These are phyloP conservation scores for Dunaliella primolecta DNA, from an alignment of 139 green algal species.

Conservation along the genomic window DNA sequence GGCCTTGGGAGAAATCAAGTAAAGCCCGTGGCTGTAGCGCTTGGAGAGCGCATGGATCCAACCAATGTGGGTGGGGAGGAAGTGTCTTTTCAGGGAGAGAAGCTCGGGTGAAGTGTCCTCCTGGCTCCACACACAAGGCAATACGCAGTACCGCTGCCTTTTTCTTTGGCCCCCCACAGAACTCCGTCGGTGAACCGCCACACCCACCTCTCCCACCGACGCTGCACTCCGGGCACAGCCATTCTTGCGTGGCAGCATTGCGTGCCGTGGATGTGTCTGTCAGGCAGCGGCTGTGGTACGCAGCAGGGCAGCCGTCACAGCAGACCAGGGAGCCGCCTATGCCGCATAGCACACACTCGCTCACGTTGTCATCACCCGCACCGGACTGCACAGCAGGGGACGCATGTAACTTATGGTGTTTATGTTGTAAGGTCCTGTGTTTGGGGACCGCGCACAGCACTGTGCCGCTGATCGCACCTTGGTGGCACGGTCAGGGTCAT, in stretches of 20 bases:
- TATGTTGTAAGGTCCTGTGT: too few relatives aligned
- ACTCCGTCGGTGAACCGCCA: too few relatives aligned
- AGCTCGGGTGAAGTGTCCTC: too few relatives aligned
- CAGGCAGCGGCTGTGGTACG: constrained; percentile 84
- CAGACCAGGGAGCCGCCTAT: constrained; percentile 80
- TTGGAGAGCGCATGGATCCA: too few relatives aligned
- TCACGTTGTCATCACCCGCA: constrained; percentile 45
- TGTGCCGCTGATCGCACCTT: too few relatives aligned
- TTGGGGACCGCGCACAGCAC: too few relatives aligned
- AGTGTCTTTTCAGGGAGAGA: too few relatives aligned
- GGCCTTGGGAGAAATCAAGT: too few relatives aligned
- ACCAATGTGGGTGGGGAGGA: too few relatives aligned
- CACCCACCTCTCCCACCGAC: constrained; percentile 56
- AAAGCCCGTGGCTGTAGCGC: too few relatives aligned
- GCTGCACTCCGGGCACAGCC: constrained; percentile 69
- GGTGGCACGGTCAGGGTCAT: too few relatives aligned
- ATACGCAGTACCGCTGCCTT: not conserved
- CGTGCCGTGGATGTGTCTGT: constrained; percentile 53
- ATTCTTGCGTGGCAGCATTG: constrained; percentile 43
- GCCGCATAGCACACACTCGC: constrained; percentile 79
- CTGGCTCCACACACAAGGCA: not conserved
- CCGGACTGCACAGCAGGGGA: not conserved
- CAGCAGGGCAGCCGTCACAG: constrained; percentile 87
- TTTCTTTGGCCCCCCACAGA: not conserved
- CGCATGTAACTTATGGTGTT: too few relatives aligned